These are phyloP conservation scores for Tricholoma saponaceum DNA, from an alignment of 768 basidiomycete genomes.

Conservation along the genomic window DNA sequence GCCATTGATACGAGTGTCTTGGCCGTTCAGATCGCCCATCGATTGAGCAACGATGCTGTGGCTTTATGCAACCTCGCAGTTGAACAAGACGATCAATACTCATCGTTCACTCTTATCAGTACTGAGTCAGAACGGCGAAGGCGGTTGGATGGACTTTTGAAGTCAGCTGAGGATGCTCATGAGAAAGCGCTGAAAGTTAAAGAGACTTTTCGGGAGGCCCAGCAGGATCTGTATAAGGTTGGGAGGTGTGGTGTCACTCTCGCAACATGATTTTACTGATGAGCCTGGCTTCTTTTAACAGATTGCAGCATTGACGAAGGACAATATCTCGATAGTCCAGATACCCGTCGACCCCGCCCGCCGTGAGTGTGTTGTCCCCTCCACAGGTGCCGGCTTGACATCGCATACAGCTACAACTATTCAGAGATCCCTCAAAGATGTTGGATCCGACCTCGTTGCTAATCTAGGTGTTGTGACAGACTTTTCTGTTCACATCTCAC, in stretches of 20 bases:
- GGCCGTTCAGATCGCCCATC: slow-evolving; percentile 11
- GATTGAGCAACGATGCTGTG: slow-evolving; percentile 12
- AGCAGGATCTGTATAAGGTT: slow-evolving; percentile 36
- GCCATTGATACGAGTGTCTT: slow-evolving; percentile 17
- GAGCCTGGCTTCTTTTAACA: slow-evolving; percentile 9
- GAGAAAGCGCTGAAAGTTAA: slow-evolving; percentile 22
- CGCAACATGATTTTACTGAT: neutral
- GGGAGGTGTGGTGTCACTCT: neutral
- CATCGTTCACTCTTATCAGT: neutral
- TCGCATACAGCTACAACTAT: slow-evolving; percentile 22
- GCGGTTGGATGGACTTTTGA: slow-evolving; percentile 15
- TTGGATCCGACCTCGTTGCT: slow-evolving; percentile 33
- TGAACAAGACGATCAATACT: neutral
- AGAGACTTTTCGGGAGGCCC: slow-evolving; percentile 26
- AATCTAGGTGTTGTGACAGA: slow-evolving; percentile 32
- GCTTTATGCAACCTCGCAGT: slow-evolving; percentile 2
- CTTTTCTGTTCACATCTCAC: slow-evolving; percentile 22
- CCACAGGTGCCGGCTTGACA: neutral
- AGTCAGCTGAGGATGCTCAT: slow-evolving; percentile 23
- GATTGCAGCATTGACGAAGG: slow-evolving; percentile 37
- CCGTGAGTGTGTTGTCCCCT: slow-evolving; percentile 19
- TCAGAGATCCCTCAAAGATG: slow-evolving; percentile 30
- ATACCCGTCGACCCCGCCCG: slow-evolving; percentile 33
- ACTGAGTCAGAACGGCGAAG: slow-evolving; percentile 4
- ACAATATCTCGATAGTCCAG: slow-evolving; percentile 24